phyloP scores from a whole-genome alignment of 148 eudicot genomes.

The Chenopodium album region DNA sequence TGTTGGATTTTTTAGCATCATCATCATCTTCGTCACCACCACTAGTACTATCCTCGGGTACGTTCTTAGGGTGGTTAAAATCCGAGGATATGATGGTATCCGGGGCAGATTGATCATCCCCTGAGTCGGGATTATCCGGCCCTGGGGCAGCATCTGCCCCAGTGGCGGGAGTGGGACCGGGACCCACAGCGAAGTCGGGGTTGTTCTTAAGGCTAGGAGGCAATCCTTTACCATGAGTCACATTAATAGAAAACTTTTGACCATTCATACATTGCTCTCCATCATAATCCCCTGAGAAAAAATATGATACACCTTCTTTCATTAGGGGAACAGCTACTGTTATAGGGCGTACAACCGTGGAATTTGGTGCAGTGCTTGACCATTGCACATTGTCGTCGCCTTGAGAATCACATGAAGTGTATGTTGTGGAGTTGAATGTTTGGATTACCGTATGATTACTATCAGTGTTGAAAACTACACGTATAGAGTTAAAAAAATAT shows the following conservation, averaged over 20 bases:
- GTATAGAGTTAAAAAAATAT: background rate
- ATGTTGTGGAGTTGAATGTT: constrained; percentile 61
- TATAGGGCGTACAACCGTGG: constrained; percentile 41
- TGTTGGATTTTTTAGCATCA: constrained; percentile 27
- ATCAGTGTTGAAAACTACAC: constrained; percentile 83
- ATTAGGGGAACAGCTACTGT: constrained; percentile 57
- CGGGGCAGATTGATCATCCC: constrained; percentile 54
- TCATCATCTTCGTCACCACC: constrained; percentile 24
- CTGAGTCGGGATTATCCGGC: constrained; percentile 44
- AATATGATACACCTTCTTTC: constrained; percentile 64
- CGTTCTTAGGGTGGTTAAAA: constrained; percentile 54
- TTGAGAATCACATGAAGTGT: constrained; percentile 53
- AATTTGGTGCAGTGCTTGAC: constrained; percentile 58
- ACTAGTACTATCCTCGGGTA: constrained; percentile 31
- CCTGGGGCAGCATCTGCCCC: constrained; percentile 39
- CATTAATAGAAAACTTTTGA: constrained; percentile 60
- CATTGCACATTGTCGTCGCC: constrained; percentile 52
- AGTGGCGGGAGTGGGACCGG: constrained; percentile 19
- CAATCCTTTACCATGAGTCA: constrained; percentile 71
- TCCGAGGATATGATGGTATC: constrained; percentile 53
- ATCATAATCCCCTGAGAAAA: constrained; percentile 87
- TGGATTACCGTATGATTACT: constrained; percentile 75
- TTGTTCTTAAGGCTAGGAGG: constrained; percentile 52
- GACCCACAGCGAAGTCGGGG: constrained; percentile 23
- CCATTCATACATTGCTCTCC: constrained; percentile 81